These are phyloP conservation scores for Sungouiella blattae DNA, from an alignment of 805 yeast species.

Conservation along the genomic window DNA sequence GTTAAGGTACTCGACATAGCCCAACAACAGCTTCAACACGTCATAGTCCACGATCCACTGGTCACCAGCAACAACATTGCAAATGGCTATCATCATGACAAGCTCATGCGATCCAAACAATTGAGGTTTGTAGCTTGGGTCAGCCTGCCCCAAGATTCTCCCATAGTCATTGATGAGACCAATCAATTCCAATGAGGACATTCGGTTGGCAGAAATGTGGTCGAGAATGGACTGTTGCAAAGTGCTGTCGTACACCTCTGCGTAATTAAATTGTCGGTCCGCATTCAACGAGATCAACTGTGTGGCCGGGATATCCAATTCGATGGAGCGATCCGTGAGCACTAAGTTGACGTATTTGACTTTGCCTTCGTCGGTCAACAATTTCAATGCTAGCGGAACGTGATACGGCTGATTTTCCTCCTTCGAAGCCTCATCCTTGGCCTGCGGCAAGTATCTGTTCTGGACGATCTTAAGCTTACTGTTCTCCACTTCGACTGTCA, in stretches of 20 bases:
- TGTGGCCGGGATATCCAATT: conserved; percentile 25
- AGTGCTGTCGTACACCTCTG: conserved; percentile 42
- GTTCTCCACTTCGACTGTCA: conserved; percentile 32
- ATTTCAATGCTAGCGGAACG: conserved; percentile 51
- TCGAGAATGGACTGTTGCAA: conserved; percentile 12
- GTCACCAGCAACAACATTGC: conserved; percentile 22
- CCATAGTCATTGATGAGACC: conserved; percentile 40
- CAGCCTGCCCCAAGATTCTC: conserved; percentile 28
- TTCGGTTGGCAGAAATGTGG: conserved; percentile 19
- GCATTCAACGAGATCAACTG: conserved; percentile 42
- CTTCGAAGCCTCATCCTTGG: conserved; percentile 21
- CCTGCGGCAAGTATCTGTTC: conserved; percentile 31
- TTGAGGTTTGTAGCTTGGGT: conserved; percentile 18
- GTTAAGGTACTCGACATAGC: conserved; percentile 30
- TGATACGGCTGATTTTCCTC: conserved; percentile 60
- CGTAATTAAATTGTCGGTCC: conserved; percentile 45
- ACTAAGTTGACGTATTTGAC: conserved; percentile 33
- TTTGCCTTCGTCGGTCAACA: conserved; percentile 25
- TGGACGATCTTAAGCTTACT: conserved; percentile 32
- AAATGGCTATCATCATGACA: conserved; percentile 27
- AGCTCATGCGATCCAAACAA: conserved; percentile 17
- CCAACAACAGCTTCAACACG: conserved; percentile 35
- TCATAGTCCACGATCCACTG: conserved; percentile 22
- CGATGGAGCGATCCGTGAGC: conserved; percentile 40
- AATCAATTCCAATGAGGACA: conserved; percentile 30